Conservation (phyloP, 306 rosid genomes). For the Prunus persica region DNA sequence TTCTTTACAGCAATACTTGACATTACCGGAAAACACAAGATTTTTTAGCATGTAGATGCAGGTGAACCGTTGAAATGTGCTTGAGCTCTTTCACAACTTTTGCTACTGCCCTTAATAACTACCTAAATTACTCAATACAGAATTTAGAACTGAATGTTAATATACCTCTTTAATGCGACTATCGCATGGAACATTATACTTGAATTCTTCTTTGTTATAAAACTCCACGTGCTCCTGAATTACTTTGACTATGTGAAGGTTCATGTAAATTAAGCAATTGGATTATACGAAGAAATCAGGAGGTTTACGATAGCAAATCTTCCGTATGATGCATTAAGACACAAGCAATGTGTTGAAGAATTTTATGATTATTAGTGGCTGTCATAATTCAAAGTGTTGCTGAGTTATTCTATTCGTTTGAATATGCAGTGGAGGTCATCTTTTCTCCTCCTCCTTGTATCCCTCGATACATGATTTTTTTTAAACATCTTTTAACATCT, state of each 20-base stretch:
- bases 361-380: neutral
- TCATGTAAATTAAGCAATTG: neutral
- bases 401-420: neutral
- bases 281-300: neutral
- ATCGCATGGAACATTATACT: neutral
- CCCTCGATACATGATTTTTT: neutral
- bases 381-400: neutral
- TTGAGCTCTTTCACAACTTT: neutral
- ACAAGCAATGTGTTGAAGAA: neutral
- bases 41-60: neutral
- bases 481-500: too few species aligned
- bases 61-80: neutral
- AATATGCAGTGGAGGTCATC: neutral
- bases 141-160: conserved; percentile 1
- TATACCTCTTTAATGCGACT: neutral
- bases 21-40: neutral
- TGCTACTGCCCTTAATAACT: neutral
- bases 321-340: neutral
- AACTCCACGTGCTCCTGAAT: neutral
- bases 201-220: neutral
- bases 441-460: neutral
- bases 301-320: neutral
- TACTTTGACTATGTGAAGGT: neutral
- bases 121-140: neutral
- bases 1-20: neutral